A percentile compares a stretch with the other conserved stretches of the same genome.
These are phyloP conservation scores for Mychonastes homosphaera DNA, from an alignment of 139 green algal genomes.

Conservation along the genomic window DNA sequence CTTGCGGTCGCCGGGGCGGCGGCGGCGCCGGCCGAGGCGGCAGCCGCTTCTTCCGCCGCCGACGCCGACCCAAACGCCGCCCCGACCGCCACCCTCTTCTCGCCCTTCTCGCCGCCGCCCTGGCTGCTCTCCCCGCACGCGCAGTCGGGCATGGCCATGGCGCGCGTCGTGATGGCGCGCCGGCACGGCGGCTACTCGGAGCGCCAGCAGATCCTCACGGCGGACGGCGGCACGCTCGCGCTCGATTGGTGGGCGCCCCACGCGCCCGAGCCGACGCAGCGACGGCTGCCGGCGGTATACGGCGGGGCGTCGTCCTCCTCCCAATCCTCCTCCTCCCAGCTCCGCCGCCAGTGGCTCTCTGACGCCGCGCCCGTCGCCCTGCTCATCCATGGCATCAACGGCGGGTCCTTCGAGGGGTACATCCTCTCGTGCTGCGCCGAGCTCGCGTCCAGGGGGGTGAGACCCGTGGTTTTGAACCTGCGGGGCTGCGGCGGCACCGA, in stretches of 20 bases:
- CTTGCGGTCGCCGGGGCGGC: too few species aligned
- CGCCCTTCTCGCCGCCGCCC: too few species aligned
- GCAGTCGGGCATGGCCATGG: too few species aligned
- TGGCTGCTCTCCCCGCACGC: too few species aligned
- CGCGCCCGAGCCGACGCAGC: conserved; percentile 17
- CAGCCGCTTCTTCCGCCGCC: too few species aligned
- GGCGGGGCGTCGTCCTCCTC: background rate
- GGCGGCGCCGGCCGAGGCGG: too few species aligned
- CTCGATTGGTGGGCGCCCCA: conserved; percentile 59
- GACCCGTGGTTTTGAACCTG: conserved; percentile 52
- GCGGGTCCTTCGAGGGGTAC: conserved; percentile 59
- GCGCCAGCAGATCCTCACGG: conserved; percentile 29
- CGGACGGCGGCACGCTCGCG: conserved; percentile 46
- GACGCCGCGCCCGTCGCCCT: conserved; percentile 31
- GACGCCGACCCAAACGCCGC: too few species aligned
- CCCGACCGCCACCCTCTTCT: too few species aligned
- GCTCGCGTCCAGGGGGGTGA: conserved; percentile 31
- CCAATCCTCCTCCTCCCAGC: background rate
- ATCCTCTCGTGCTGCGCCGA: conserved; percentile 49
- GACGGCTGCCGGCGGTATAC: too few species aligned
- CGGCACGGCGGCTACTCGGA: conserved; percentile 31
- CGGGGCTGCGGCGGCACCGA: conserved; percentile 56
- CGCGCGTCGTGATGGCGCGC: too few species aligned
- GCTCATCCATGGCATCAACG: conserved; percentile 41
- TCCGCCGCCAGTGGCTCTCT: background rate